Evolutionary conservation across 768 basidiomycete species (phyloP), one percentile per base, ranked within the genome.

Genomic region (Amanita muscaria): DNA sequence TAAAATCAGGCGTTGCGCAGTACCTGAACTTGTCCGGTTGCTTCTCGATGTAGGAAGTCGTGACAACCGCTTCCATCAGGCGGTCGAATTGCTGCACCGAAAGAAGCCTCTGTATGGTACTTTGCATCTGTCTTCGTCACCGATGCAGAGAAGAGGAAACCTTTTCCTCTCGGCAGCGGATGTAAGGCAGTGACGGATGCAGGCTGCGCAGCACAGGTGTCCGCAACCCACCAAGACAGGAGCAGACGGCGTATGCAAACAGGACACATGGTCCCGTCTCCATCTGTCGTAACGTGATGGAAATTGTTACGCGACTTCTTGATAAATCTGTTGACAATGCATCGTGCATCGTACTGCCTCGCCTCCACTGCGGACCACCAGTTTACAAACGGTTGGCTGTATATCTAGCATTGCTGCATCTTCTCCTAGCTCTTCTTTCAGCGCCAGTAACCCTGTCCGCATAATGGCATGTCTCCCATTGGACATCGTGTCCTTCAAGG

Each of bases 1-100:
- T 55, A 49, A 78, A 79, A 54, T 79, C 75, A 0, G 77, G 72
- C 1, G 74, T 76, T 3, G 73, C 70, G 58, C 77, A 79, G 47
- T 70, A 69, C 40, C 64, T 61, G 50, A 73, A 74, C 40, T 74
- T 69, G 5, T 60, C 51, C 0, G 75, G 63, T 22, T 65, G 67
- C 24, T 63, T 53, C 42, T 71, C 67, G 32, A 75, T 59, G 49
- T 78, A 63, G 1, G n/a, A n/a, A n/a, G 60, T 53, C 44, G 64
- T 60, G 48, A 73, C 76, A 0, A 75, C 65, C 0, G 69, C 64
- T 24, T 68, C 62, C 11, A 65, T 54, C 27, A 79, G 55, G 0
- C 62, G 54, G 14, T 62, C 56, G 51, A 75, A 72, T 10, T 74
- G 67, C 0, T 53, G 49, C 0, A 69, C 54, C 0, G 68, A 49